phyloP scores from a whole-genome alignment of 2,329 filamentous ascomycete species.

The Pestalotiopsis fici region DNA sequence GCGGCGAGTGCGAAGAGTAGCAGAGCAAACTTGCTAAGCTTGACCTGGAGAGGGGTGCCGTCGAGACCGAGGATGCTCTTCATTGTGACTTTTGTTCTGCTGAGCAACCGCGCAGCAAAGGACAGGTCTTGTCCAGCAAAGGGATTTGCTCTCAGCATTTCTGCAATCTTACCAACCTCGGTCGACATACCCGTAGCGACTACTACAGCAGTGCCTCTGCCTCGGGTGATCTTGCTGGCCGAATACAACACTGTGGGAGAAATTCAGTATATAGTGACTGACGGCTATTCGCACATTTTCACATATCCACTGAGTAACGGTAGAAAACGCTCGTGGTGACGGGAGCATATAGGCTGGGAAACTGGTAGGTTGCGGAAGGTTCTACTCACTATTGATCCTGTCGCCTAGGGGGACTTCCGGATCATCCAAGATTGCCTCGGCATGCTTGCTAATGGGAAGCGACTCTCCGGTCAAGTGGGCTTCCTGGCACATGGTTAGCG shows the following conservation, averaged over 20 bases:
- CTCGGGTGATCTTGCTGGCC: slow-evolving; percentile 71
- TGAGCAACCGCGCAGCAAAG: slow-evolving; percentile 41
- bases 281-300: background rate
- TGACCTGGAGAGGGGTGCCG: slow-evolving; percentile 83
- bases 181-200: slow-evolving; percentile 73
- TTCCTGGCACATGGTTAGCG: slow-evolving; percentile 37
- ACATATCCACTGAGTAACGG: too few species aligned
- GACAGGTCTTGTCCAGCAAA: slow-evolving; percentile 52
- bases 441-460: slow-evolving; percentile 66
- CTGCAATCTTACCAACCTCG: slow-evolving; percentile 76
- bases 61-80: slow-evolving; percentile 63
- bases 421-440: slow-evolving; percentile 55
- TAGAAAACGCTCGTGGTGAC: too few species aligned
- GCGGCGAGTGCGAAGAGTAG: slow-evolving; percentile 74
- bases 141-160: slow-evolving; percentile 62
- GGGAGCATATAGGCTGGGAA: too few species aligned
- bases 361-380: background rate
- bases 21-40: slow-evolving; percentile 82
- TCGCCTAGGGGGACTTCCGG: slow-evolving; percentile 65
- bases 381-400: slow-evolving; percentile 53
- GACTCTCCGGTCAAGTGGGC: slow-evolving; percentile 75
- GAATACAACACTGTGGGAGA: slow-evolving; percentile 61
- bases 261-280: slow-evolving; percentile 19
- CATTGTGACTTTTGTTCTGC: slow-evolving; percentile 39
- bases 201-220: slow-evolving; percentile 69